Evolutionary conservation across 2,329 filamentous ascomycete genomes (phyloP), one percentile per base, ranked within the genome.

Genomic region (Claviceps purpurea): DNA sequence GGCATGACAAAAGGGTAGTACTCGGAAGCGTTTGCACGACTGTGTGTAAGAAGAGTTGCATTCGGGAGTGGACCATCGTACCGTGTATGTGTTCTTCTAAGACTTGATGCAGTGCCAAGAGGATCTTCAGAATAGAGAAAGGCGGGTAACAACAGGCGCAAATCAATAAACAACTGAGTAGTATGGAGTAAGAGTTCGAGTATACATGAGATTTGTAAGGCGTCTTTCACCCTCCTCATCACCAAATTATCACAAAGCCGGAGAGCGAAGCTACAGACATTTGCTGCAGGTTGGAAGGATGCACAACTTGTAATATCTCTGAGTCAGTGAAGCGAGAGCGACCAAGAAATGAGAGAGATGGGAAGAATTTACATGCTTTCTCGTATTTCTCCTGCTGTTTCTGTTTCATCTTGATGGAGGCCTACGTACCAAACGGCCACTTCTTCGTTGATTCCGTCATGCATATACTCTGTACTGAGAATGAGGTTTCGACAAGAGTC

Each of bases 261-360:
- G 47, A 47, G 51, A 53, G 37, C 51, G 24, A 52, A 43, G 34
- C 14, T 18, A 16, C 24, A 14, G 50, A 43, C 43, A 41, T 53
- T 48, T 48, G 51, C 30, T n/a, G 47, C 43, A 24, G 37, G 51
- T 20, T 20, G 42, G 26, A 24, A 41, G 42, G 41, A 39, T n/a
- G n/a, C n/a, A 41, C 38, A 46, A 18, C 5, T 30, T 45, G 40
- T 11, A 22, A 43, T 18, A 5, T 18, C 20, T 22, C 16, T 10
- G 26, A 38, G 26, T 37, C 45, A 47, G 18, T 22, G 20, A 34
- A 18, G 14, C 26, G 24, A 38, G 30, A 10, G 24, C 10, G 16
- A 18, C 7, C 5, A 47, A 40, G 37, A 22, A 14, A n/a, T 37
- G 11, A 43, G 22, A 18, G 16, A 20, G 18, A 13, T 4, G 45